Conservation (phyloP, 306 rosid genomes). For the Canavalia ensiformis region DNA sequence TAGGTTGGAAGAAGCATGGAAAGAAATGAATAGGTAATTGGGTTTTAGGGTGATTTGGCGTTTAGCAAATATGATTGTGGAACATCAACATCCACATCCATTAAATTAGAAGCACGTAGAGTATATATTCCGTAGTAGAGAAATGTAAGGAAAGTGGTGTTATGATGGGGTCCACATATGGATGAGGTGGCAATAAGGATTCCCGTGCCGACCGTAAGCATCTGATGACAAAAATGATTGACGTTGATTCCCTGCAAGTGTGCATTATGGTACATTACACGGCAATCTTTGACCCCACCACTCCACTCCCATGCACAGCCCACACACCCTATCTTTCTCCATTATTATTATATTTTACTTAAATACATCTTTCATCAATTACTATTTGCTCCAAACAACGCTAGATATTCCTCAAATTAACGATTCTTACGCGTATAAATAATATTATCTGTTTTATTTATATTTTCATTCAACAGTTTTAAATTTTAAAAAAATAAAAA, state of each 20-base stretch:
- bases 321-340: not conserved
- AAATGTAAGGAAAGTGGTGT: conserved; percentile 43
- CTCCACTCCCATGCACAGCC: conserved; percentile 42
- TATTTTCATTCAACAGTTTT: too few relatives aligned
- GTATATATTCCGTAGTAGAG: conserved; percentile 36
- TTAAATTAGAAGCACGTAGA: conserved; percentile 17
- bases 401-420: too few relatives aligned
- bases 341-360: too few relatives aligned
- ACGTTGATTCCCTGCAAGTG: conserved; percentile 47
- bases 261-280: conserved; percentile 43
- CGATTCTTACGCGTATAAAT: too few relatives aligned
- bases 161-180: conserved; percentile 33
- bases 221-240: conserved; percentile 63
- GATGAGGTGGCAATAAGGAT: conserved; percentile 61
- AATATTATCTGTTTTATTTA: too few relatives aligned
- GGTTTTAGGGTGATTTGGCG: not conserved
- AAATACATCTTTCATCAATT: too few relatives aligned
- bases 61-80: conserved; percentile 18
- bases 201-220: conserved; percentile 72
- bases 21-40: conserved; percentile 22
- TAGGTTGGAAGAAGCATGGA: conserved; percentile 38
- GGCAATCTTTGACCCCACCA: conserved; percentile 44
- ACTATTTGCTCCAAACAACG: not conserved
- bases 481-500: too few relatives aligned
- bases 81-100: conserved; percentile 43